A percentile compares a stretch with the other conserved stretches of the same genome.
These are phyloP conservation scores for Nicotiana paniculata DNA, from an alignment of 257 asterid species.

Conservation along the genomic window DNA sequence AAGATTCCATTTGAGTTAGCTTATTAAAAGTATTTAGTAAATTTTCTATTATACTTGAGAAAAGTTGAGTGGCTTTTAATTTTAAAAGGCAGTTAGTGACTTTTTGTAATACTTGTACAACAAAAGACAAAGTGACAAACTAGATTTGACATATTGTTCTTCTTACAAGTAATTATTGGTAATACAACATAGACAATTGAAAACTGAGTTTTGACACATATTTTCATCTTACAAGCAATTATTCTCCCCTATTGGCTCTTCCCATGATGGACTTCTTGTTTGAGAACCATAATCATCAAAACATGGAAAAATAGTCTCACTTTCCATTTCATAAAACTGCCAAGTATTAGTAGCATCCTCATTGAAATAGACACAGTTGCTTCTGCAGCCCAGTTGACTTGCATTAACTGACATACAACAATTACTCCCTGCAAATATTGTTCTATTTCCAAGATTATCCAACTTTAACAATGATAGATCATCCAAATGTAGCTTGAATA, in stretches of 20 bases:
- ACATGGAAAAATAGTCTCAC: conserved; percentile 8
- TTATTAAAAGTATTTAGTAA: too few species aligned
- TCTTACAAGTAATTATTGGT: background rate
- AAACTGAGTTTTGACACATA: background rate
- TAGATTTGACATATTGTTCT: background rate
- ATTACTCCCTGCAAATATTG: conserved; percentile 21
- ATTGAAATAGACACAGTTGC: conserved; percentile 22
- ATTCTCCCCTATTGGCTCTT: background rate
- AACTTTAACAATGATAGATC: conserved; percentile 5
- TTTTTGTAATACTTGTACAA: too few species aligned
- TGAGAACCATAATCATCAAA: conserved; percentile 4
- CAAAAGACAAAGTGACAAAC: too few species aligned
- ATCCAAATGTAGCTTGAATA: conserved; percentile 14
- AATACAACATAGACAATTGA: background rate
- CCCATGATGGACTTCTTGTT: conserved; percentile 1
- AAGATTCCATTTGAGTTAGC: too few species aligned
- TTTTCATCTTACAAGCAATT: background rate
- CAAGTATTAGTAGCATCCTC: conserved; percentile 10
- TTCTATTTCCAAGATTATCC: conserved; percentile 19
- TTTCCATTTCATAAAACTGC: conserved; percentile 27
- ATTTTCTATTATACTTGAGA: too few species aligned
- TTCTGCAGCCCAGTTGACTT: conserved; percentile 25
- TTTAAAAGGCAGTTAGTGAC: too few species aligned
- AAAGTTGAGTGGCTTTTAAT: too few species aligned
- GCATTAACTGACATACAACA: conserved; percentile 22